Conservation (phyloP, 768 basidiomycete genomes). For the Termitomyces titanicus region DNA sequence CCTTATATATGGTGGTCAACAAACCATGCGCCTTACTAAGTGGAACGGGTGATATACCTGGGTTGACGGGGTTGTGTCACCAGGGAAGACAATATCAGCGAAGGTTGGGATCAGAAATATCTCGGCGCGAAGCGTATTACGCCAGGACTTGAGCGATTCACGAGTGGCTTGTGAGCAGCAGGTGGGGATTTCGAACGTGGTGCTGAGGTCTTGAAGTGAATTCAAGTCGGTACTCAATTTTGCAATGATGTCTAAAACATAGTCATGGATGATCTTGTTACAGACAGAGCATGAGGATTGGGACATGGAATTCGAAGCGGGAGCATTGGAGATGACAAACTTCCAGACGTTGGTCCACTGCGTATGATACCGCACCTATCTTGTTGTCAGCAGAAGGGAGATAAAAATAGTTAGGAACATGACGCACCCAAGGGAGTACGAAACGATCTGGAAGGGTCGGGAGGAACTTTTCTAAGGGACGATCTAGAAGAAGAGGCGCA, state of each 20-base stretch:
- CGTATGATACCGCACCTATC: slow-evolving; percentile 1
- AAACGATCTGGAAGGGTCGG: background rate
- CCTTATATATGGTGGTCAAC: background rate
- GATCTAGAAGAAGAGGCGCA: slow-evolving; percentile 1
- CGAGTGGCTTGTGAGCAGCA: background rate
- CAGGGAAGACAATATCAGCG: background rate
- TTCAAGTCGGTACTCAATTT: background rate
- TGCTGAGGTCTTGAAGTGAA: background rate
- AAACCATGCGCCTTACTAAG: background rate
- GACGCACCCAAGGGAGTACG: slow-evolving; percentile 2
- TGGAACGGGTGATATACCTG: background rate
- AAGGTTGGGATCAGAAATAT: background rate
- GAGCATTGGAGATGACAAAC: background rate
- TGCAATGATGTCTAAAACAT: background rate
- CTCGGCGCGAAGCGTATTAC: background rate
- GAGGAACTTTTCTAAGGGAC: slow-evolving; percentile 1
- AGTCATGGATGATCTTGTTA: background rate
- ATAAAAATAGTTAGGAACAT: background rate
- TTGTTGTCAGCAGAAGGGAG: background rate
- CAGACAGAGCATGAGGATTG: background rate
- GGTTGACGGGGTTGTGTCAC: background rate
- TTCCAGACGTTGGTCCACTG: background rate
- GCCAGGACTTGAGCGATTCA: background rate
- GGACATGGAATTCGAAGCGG: background rate
- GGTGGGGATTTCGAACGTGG: background rate